phyloP scores from a whole-genome alignment of 306 rosid genomes.

The Vachellia collinsii region DNA sequence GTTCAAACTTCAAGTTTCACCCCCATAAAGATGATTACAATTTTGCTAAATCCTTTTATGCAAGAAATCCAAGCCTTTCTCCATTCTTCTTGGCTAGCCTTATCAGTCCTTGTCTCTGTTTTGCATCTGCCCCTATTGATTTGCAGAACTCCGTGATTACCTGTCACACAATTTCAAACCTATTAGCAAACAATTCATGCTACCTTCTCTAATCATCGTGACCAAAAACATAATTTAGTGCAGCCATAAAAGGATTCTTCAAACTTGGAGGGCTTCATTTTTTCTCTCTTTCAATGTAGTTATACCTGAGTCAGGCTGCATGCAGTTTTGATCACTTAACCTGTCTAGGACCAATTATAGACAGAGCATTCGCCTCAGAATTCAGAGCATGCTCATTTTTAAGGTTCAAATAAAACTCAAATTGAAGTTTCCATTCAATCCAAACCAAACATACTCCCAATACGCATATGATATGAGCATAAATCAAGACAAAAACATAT shows the following conservation, averaged over 20 bases:
- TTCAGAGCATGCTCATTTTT: neutral
- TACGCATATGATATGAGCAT: neutral
- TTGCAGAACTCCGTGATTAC: conserved; percentile 97
- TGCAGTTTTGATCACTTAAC: neutral
- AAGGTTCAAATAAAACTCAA: neutral
- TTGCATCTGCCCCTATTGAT: conserved; percentile 95
- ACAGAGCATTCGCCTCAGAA: neutral
- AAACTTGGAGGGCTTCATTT: neutral
- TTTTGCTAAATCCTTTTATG: conserved; percentile 48
- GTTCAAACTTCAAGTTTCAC: conserved; percentile 42
- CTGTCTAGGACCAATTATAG: neutral
- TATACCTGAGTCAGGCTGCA: neutral
- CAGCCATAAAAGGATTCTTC: neutral
- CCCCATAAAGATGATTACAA: conserved; percentile 46
- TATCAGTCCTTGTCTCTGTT: conserved; percentile 96
- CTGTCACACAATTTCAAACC: conserved; percentile 48
- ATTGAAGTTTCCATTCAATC: neutral
- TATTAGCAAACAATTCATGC: conserved; percentile 7
- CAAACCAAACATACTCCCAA: neutral
- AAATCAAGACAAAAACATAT: neutral
- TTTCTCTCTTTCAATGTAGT: neutral
- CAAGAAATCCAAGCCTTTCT: conserved; percentile 95
- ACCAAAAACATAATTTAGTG: neutral
- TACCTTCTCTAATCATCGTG: neutral
- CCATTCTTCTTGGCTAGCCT: conserved; percentile 99